Base-by-base conservation (phyloP, 768 basidiomycete genomes). In the Tricholoma saponaceum region DNA sequence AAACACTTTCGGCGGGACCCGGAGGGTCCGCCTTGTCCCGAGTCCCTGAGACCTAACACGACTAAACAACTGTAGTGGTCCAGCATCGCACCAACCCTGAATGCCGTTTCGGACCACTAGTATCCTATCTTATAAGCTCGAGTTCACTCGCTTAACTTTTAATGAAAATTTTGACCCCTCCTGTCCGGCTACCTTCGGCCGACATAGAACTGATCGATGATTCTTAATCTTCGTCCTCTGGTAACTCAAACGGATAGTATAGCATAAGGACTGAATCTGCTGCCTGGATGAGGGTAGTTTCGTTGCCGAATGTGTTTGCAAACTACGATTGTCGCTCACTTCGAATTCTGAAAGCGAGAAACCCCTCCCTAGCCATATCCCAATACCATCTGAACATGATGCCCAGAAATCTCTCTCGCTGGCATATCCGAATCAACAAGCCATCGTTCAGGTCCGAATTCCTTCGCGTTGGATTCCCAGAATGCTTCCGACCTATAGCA, bases 391-490 rank as follows among this genome's bases (percentile, higher is more conserved):
- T 0, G 72, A 63, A 61, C 78, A 12, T 68, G 66, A 33, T 74
- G 69, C 1, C 75, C 73, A 37, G 72, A 72, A 39, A 76, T 62
- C 28, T 70, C 70, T 26, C 72, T 66, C 6, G 72, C 74, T 14
- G 57, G 37, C 2, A 26, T 30, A 26, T 62, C 57, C 43, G 60
- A 60, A 6, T 66, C 61, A 4, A 72, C 64, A 9, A 77, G 58
- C 79, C 80, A 82, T 2, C 79, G 72, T 39, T 73, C 71, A 0
- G 79, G 80, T 5, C 68, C 67, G 62, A 81, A 81, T 39, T 72
- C 67, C 25, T 65, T 71, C n/a, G 79, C 76, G 39, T 78, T 74
- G 1, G 67, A 51, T 5, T 83, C 82, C 76, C 80, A 83, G 22
- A 79, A 58, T 2, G 58, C 65, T 22, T 67, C 62, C 3, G 76